These are phyloP conservation scores for Plasmodium coatneyi DNA, from an alignment of 169 alveolate genomes.

Conservation along the genomic window DNA sequence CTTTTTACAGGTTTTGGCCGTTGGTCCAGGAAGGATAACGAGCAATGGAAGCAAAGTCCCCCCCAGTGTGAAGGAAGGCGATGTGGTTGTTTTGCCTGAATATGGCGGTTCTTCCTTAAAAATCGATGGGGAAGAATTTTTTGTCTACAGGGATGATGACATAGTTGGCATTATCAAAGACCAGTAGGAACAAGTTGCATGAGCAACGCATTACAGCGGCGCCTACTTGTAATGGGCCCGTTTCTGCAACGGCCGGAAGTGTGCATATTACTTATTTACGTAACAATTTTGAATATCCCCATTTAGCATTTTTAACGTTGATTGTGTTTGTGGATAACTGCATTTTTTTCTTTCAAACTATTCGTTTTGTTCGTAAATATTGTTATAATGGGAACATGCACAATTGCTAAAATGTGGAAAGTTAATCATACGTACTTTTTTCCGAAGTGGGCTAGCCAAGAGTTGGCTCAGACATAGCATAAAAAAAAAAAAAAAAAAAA, in stretches of 20 bases:
- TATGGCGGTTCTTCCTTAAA: conserved; percentile 90
- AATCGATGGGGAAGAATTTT: conserved; percentile 87
- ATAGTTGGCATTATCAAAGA: conserved; percentile 83
- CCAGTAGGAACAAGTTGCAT: neutral
- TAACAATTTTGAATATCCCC: neutral
- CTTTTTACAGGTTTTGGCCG: conserved; percentile 80
- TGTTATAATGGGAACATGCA: neutral
- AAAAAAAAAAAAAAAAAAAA: neutral
- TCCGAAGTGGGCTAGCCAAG: neutral
- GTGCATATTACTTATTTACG: neutral
- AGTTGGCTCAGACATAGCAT: neutral
- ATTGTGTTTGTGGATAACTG: neutral
- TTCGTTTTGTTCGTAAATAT: neutral
- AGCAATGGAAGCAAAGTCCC: conserved; percentile 81
- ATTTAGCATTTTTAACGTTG: neutral
- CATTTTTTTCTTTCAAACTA: neutral
- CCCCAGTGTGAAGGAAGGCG: conserved; percentile 86
- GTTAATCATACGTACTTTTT: neutral
- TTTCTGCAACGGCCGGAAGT: neutral
- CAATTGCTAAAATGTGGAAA: neutral
- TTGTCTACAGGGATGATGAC: conserved; percentile 88
- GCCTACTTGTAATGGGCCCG: neutral
- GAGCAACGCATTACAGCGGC: neutral
- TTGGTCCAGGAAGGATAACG: conserved; percentile 80
- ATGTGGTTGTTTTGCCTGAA: conserved; percentile 90